These are phyloP conservation scores for Salix exigua DNA, from an alignment of 345 rosid species.

Conservation along the genomic window DNA sequence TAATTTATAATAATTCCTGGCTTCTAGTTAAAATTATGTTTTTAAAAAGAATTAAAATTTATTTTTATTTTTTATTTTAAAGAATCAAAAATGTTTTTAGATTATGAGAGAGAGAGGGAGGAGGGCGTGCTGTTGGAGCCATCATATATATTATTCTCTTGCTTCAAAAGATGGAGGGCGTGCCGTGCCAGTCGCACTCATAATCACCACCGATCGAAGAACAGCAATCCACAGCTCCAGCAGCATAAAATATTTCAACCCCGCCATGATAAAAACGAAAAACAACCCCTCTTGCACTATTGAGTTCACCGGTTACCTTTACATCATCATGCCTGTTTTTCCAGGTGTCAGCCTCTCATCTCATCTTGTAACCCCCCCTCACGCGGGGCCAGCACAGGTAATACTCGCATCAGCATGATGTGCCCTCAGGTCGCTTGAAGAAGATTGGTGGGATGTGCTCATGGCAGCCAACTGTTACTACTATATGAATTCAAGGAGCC, in stretches of 20 bases:
- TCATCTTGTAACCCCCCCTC: not conserved
- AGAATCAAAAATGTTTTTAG: too few species aligned
- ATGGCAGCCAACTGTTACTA: not conserved
- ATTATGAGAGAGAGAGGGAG: slow-evolving; percentile 17
- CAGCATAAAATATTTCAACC: slow-evolving; percentile 16
- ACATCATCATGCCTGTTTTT: not conserved
- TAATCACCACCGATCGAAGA: slow-evolving; percentile 27
- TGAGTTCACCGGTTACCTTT: not conserved
- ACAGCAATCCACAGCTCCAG: slow-evolving; percentile 14
- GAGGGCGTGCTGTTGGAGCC: slow-evolving; percentile 40
- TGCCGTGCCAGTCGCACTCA: slow-evolving; percentile 41
- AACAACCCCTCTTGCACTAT: not conserved
- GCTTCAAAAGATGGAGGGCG: slow-evolving; percentile 40
- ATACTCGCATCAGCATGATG: slow-evolving; percentile 34
- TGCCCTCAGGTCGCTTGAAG: not conserved
- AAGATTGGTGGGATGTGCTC: not conserved
- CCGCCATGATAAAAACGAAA: slow-evolving; percentile 24
- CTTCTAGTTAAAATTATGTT: not conserved
- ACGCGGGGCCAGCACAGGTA: slow-evolving; percentile 2
- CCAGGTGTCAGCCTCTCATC: slow-evolving; percentile 21
- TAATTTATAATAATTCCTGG: not conserved
- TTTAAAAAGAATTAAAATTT: too few species aligned
- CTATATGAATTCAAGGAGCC: not conserved
- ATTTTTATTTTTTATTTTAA: too few species aligned
- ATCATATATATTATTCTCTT: slow-evolving; percentile 37